Evolutionary conservation across 306 rosid species (phyloP).

Genomic region (Prunus mume): DNA sequence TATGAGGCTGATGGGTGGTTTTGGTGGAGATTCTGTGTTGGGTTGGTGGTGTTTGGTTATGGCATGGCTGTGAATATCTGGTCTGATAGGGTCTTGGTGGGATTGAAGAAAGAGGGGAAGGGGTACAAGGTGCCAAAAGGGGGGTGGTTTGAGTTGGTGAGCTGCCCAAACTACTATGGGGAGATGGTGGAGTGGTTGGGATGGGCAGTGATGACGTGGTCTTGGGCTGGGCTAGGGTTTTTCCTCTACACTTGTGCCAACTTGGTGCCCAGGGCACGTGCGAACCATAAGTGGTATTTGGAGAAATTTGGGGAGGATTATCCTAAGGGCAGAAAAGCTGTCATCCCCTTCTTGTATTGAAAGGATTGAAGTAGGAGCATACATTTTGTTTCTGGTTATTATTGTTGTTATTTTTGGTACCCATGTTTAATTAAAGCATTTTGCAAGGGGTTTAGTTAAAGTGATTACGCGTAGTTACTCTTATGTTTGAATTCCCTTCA

Average conservation of each 20-base stretch:
- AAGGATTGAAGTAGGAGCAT: background rate
- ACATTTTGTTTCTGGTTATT: background rate
- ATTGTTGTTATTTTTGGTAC: background rate
- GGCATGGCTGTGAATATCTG: constrained; percentile 65
- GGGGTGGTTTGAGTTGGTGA: constrained; percentile 65
- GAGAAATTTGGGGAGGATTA: constrained; percentile 82
- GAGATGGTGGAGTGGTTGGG: constrained; percentile 87
- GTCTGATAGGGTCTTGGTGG: constrained; percentile 62
- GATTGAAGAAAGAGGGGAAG: constrained; percentile 53
- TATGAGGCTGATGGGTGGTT: constrained; percentile 36
- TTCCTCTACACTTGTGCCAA: constrained; percentile 66
- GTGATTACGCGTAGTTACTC: too few relatives aligned
- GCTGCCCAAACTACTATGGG: constrained; percentile 79
- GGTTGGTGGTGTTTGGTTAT: constrained; percentile 36
- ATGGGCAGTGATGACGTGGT: constrained; percentile 78
- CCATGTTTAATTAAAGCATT: too few relatives aligned
- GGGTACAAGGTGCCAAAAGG: constrained; percentile 72
- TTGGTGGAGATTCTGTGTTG: constrained; percentile 46
- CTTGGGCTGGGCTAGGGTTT: constrained; percentile 70
- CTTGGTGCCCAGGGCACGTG: constrained; percentile 77
- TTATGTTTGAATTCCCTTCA: too few relatives aligned
- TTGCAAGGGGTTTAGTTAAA: too few relatives aligned
- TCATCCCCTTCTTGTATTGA: constrained; percentile 74
- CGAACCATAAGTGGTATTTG: constrained; percentile 67
- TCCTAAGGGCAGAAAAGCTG: constrained; percentile 65